These are phyloP conservation scores for Pleurotus eryngii DNA, from an alignment of 768 basidiomycete species.

Conservation along the genomic window DNA sequence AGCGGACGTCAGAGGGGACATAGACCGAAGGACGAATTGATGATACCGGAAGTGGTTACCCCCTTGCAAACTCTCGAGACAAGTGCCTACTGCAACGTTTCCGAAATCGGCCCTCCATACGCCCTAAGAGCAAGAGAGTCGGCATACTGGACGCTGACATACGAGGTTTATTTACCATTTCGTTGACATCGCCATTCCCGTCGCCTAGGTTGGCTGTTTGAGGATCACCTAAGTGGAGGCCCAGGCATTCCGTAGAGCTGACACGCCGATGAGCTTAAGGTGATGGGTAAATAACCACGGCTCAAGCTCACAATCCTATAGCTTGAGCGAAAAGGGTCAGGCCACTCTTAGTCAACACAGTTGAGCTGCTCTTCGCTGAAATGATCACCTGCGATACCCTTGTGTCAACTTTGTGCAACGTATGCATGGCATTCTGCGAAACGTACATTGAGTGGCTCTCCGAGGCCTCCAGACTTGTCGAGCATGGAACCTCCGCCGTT, in stretches of 20 bases:
- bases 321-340: slow-evolving; percentile 57
- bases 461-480: slow-evolving; percentile 43
- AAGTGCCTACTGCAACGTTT: slow-evolving; percentile 61
- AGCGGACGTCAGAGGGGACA: slow-evolving; percentile 23
- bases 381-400: slow-evolving; percentile 47
- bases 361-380: slow-evolving; percentile 57
- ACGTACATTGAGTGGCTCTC: slow-evolving; percentile 77
- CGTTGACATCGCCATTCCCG: slow-evolving; percentile 56
- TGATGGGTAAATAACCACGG: slow-evolving; percentile 20
- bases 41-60: slow-evolving; percentile 68
- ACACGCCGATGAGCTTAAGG: slow-evolving; percentile 11
- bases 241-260: slow-evolving; percentile 61
- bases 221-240: slow-evolving; percentile 60
- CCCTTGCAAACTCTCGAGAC: slow-evolving; percentile 72
- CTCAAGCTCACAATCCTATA: slow-evolving; percentile 54
- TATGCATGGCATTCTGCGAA: slow-evolving; percentile 16
- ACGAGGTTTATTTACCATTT: slow-evolving; percentile 40
- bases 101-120: slow-evolving; percentile 78
- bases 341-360: slow-evolving; percentile 52
- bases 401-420: neutral
- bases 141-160: neutral
- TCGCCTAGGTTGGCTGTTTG: slow-evolving; percentile 81
- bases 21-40: neutral
- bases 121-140: slow-evolving; percentile 38
- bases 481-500: slow-evolving; percentile 52